Evolutionary conservation across 176 grass and related monocot species (phyloP), one percentile per base, ranked within the genome.

Genomic region (bread wheat (Triticum aestivum)): DNA sequence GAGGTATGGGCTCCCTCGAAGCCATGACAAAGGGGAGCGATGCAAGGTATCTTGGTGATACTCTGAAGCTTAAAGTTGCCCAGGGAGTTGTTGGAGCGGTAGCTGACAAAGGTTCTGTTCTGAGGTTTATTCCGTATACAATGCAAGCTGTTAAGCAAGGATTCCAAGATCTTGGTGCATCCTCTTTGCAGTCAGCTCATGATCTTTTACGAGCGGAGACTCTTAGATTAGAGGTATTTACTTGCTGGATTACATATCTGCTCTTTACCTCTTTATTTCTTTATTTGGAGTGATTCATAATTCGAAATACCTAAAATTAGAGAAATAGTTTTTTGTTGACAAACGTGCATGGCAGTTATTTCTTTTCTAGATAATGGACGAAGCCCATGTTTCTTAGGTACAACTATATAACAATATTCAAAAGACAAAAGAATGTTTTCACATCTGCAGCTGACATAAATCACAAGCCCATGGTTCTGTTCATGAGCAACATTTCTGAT

Each of bases 121-220:
- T 99, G 89, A 96, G 89, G 56, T 99, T 99, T 41, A 92, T 96
- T 77, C 97, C 94, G 24, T 99, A 99, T 68, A 99, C 97, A 17
- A 96, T 96, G 92, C 97, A 99, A 88, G 97, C 94, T 63, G 92
- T 96, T 59, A 99, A 94, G 82, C 94, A 96, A 89, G 97, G 97
- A 66, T 94, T 99, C 82, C 97, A 99, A 83, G 97, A 99, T 87
- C 89, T 99, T 61, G 97, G 97, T 52, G 94, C 94, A 80, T 91
- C 85, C 54, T 96, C 97, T 88, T 82, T 99, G 74, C 72, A 82
- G 81, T 94, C 90, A 14, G 94, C 90, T 75, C 97, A 99, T 61
- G 88, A 96, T 84, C 90, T 99, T 42, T 69, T 99, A 82, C 56
- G 54, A 51, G 88, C 79, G 10, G 90, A 99, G 2, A 83, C 91